Evolutionary conservation across 352 stramenopile genomes (phyloP).

Genomic region (Phytopythium vexans): DNA sequence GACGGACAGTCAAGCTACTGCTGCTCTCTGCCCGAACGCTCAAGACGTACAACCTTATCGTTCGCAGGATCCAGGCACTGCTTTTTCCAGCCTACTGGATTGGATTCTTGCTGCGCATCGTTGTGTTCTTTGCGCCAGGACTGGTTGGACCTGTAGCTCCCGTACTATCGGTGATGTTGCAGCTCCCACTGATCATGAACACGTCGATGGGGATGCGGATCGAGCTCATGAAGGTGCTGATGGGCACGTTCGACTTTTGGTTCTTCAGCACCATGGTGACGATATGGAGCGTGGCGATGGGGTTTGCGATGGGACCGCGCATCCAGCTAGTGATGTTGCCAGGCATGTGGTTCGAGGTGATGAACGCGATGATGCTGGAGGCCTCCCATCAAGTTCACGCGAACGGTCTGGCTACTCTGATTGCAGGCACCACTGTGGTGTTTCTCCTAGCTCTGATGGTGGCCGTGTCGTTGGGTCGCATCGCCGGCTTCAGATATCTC

Average conservation of each 20-base stretch:
- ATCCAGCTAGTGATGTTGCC: neutral
- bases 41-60: neutral
- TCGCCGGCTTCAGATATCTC: neutral
- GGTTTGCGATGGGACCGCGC: neutral
- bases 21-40: neutral
- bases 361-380: neutral
- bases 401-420: neutral
- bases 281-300: neutral
- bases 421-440: neutral
- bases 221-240: neutral
- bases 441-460: neutral
- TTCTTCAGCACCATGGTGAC: neutral
- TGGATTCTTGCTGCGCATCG: neutral
- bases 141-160: neutral
- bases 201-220: neutral
- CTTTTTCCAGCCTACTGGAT: slow-evolving; percentile 1
- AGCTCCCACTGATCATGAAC: neutral
- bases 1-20: neutral
- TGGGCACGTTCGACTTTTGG: neutral
- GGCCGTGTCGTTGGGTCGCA: neutral
- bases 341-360: neutral
- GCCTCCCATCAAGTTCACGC: neutral
- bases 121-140: neutral
- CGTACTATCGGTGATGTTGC: neutral
- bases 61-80: neutral